Conservation (phyloP, 176 grass and related monocot species). For the Sorghum bicolor region Sorghum_bicolor_NCBIv3 NC_012872.2:7827501-7828000, state of each 20-base stretch:
- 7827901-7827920: neutral
- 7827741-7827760: too few species aligned
- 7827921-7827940: too few species aligned
- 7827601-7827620: neutral
- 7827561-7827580: neutral
- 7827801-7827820: too few species aligned
- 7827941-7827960: neutral
- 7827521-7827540: neutral
- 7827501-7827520: neutral
- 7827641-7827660: neutral
- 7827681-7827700: too few species aligned
- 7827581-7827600: neutral
- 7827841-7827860: too few species aligned
- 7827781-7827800: too few species aligned
- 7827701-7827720: too few species aligned
- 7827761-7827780: too few species aligned
- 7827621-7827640: neutral
- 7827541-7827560: neutral
- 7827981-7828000: too few species aligned
- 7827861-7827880: neutral
- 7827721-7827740: too few species aligned
- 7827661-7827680: too few species aligned
- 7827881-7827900: neutral
- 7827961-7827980: neutral
- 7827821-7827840: neutral